Base-by-base conservation (phyloP, 2,329 filamentous ascomycete species). In the Neofusicoccum sp. region DNA sequence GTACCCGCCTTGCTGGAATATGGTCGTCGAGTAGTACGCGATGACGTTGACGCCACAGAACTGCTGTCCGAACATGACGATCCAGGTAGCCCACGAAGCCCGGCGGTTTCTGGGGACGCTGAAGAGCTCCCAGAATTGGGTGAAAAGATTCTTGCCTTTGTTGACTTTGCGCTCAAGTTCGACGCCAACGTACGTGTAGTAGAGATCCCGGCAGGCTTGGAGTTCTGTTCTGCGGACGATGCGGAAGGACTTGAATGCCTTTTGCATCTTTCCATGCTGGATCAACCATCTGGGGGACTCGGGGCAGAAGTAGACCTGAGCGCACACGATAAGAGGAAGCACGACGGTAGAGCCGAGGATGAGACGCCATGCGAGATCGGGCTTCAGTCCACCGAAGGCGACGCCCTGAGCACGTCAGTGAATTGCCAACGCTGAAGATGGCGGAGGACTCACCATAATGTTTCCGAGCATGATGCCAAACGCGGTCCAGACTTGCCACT, bases 231-330 rank as follows among this genome's bases (percentile, higher is more conserved):
- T 68, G 0, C 78, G 74, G 6, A 80, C 63, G 11, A 66, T 68
- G 28, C 68, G 70, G 63, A 80, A 75, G 2, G 78, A 74, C 20
- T 65, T 58, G 65, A 76, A 80, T 2, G 77, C 78, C 44, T 77
- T 74, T 12, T 72, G 62, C 44, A 77, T 69, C 20, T 75, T 72
- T 54, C 70, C 65, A 48, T 78, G 73, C 63, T 77, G 69, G 44
- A 81, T 78, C 16, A 77, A 68, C 77, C 77, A 79, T 62, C 78
- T 69, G 30, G 78, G 78, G 4, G 75, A 78, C 58, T 80, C 78
- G 63, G 5, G 67, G n/a, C 28, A 34, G 30, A 26, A 61, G 45
- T 59, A 62, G 30, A 63, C 48, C 31, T 62, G 51, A n/a, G 43
- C 28, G 34, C 48, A 40, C 44, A 63, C 61, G 38, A 62, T 51